phyloP scores from a whole-genome alignment of 208 protist species.

The Leishmania major region DNA sequence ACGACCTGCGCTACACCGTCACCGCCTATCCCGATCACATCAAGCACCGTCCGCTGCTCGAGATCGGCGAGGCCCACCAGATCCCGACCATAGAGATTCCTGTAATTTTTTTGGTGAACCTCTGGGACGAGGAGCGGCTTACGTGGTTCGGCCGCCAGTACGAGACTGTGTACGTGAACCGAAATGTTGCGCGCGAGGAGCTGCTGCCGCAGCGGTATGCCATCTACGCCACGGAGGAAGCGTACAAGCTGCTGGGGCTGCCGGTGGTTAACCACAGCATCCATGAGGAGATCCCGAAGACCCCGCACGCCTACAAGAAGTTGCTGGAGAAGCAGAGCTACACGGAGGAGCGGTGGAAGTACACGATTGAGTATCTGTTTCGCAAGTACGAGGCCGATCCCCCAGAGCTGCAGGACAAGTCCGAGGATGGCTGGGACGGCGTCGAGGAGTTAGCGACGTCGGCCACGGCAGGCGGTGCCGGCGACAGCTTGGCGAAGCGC shows the following conservation, averaged over 20 bases:
- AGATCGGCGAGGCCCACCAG: slow-evolving; percentile 81
- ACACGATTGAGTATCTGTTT: slow-evolving; percentile 90
- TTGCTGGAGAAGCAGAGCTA: slow-evolving; percentile 87
- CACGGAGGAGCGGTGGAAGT: slow-evolving; percentile 90
- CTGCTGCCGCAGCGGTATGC: slow-evolving; percentile 86
- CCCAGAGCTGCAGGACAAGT: slow-evolving; percentile 72
- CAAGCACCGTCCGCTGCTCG: slow-evolving; percentile 74
- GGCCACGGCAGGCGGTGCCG: slow-evolving; percentile 24
- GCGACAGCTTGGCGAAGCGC: slow-evolving; percentile 54
- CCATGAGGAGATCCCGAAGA: slow-evolving; percentile 86
- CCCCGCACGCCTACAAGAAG: slow-evolving; percentile 75
- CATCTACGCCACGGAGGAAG: slow-evolving; percentile 89
- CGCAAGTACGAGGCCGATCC: slow-evolving; percentile 84
- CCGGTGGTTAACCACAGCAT: slow-evolving; percentile 79
- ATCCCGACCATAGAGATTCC: slow-evolving; percentile 80
- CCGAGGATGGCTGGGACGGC: slow-evolving; percentile 76
- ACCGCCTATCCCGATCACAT: slow-evolving; percentile 78
- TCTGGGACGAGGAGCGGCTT: slow-evolving; percentile 70
- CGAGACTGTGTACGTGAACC: slow-evolving; percentile 86
- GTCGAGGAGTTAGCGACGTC: slow-evolving; percentile 55
- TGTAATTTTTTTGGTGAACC: slow-evolving; percentile 86
- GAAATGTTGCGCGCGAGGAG: slow-evolving; percentile 72
- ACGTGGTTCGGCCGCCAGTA: slow-evolving; percentile 82
- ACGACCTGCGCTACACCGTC: slow-evolving; percentile 85
- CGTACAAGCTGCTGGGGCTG: slow-evolving; percentile 80